Conservation (phyloP, 2,329 filamentous ascomycete species). For the Ceratocystis colombiana region DNA sequence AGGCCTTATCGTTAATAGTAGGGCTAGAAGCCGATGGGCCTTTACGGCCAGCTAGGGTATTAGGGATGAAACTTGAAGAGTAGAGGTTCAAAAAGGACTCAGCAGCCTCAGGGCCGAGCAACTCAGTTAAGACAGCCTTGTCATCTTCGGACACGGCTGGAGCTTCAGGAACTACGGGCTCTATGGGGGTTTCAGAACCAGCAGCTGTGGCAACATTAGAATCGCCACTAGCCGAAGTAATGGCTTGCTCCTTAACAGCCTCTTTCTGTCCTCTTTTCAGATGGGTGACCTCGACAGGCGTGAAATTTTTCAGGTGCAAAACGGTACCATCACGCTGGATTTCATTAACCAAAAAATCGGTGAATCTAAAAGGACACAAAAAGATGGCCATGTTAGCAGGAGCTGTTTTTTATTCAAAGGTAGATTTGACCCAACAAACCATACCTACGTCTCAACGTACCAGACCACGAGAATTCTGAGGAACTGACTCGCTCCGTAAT, state of each 20-base stretch:
- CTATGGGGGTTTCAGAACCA: slow-evolving; percentile 30
- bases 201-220: background rate
- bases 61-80: slow-evolving; percentile 32
- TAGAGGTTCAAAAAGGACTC: slow-evolving; percentile 38
- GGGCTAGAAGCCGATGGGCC: slow-evolving; percentile 35
- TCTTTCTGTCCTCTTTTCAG: slow-evolving; percentile 16
- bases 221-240: slow-evolving; percentile 17
- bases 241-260: slow-evolving; percentile 21
- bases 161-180: slow-evolving; percentile 28
- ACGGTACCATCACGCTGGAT: slow-evolving; percentile 67
- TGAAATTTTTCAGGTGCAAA: slow-evolving; percentile 49
- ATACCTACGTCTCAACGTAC: slow-evolving; percentile 28
- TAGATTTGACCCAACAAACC: background rate
- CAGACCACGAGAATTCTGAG: slow-evolving; percentile 34
- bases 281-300: slow-evolving; percentile 23
- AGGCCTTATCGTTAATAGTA: slow-evolving; percentile 37
- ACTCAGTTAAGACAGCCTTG: slow-evolving; percentile 33
- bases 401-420: background rate
- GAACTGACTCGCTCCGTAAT: slow-evolving; percentile 37
- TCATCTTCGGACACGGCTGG: slow-evolving; percentile 31
- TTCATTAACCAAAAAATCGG: slow-evolving; percentile 88
- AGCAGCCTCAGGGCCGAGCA: slow-evolving; percentile 36
- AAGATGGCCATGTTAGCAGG: background rate
- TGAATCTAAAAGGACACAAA: slow-evolving; percentile 49
- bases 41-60: slow-evolving; percentile 29